phyloP scores from a whole-genome alignment of 495 filamentous ascomycete species.

The Hypoxylon lenormandii region DNA sequence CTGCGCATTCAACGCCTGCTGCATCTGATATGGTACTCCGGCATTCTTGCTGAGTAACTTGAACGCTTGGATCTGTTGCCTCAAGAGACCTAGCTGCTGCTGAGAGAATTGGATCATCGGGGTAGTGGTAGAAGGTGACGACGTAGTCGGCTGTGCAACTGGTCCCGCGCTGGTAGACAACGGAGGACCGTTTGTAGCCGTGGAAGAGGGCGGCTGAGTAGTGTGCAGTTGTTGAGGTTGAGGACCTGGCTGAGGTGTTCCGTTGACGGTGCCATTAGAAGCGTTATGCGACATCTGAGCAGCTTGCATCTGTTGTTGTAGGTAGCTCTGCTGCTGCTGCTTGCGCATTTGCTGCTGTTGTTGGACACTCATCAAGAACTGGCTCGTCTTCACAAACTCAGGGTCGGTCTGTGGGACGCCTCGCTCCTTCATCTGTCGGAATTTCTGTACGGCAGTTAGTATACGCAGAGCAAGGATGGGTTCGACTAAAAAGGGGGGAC shows the following conservation, averaged over 20 bases:
- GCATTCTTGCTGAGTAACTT: conserved; percentile 83
- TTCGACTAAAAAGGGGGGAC: conserved; percentile 28
- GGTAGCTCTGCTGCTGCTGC: conserved; percentile 59
- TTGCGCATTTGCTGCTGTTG: conserved; percentile 68
- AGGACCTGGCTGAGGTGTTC: conserved; percentile 51
- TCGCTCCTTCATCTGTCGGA: conserved; percentile 79
- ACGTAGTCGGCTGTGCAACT: conserved; percentile 47
- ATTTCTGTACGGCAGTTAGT: conserved; percentile 71
- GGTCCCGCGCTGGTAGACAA: conserved; percentile 49
- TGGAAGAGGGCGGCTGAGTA: conserved; percentile 49
- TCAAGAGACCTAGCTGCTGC: conserved; percentile 76
- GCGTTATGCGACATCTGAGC: conserved; percentile 54
- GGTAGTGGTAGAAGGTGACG: conserved; percentile 58
- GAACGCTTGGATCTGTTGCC: conserved; percentile 84
- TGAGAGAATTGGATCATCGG: conserved; percentile 70
- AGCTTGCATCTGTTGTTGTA: conserved; percentile 47
- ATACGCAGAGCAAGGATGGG: conserved; percentile 13
- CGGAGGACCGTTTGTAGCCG: conserved; percentile 52
- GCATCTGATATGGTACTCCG: conserved; percentile 76
- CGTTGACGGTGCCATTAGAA: conserved; percentile 63
- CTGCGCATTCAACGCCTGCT: conserved; percentile 79
- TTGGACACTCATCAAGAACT: conserved; percentile 73
- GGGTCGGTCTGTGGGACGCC: conserved; percentile 80
- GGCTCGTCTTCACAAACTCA: conserved; percentile 79
- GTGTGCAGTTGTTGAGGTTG: conserved; percentile 53